Evolutionary conservation across 352 stramenopile species (phyloP).

Genomic region (Pythium sp.): DNA sequence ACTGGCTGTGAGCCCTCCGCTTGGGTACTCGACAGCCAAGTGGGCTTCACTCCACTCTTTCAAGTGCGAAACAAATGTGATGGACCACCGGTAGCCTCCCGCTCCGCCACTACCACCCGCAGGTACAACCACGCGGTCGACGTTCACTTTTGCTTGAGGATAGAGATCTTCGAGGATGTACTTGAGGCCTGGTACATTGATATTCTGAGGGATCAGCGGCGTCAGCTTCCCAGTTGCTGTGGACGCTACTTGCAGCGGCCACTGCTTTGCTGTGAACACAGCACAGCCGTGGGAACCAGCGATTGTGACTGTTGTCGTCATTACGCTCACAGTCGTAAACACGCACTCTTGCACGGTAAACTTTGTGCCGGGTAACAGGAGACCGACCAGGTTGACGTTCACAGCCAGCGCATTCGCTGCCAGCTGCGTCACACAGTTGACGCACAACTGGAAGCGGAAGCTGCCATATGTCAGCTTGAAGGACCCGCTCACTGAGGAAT

Average conservation of each 20-base stretch:
- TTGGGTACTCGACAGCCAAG: slow-evolving; percentile 72
- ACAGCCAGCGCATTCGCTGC: slow-evolving; percentile 51
- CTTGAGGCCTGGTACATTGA: slow-evolving; percentile 52
- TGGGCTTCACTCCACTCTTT: slow-evolving; percentile 63
- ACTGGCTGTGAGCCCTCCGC: slow-evolving; percentile 23
- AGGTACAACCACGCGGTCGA: slow-evolving; percentile 26
- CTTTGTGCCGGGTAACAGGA: slow-evolving; percentile 50
- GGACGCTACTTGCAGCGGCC: slow-evolving; percentile 36
- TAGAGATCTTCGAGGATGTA: slow-evolving; percentile 68
- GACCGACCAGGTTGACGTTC: slow-evolving; percentile 55
- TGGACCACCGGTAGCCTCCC: slow-evolving; percentile 74
- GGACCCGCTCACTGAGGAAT: slow-evolving; percentile 29
- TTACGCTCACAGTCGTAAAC: slow-evolving; percentile 50
- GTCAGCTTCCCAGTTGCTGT: slow-evolving; percentile 39
- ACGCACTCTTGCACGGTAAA: slow-evolving; percentile 74
- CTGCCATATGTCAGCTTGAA: slow-evolving; percentile 77
- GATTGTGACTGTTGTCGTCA: slow-evolving; percentile 47
- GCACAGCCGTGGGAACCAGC: slow-evolving; percentile 53
- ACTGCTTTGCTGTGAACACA: slow-evolving; percentile 39
- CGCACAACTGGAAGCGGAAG: slow-evolving; percentile 53
- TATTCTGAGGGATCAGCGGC: slow-evolving; percentile 52
- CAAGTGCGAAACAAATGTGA: slow-evolving; percentile 93
- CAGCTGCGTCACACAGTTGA: slow-evolving; percentile 52
- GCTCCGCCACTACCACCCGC: slow-evolving; percentile 20
- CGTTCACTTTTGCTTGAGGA: slow-evolving; percentile 34